These are phyloP conservation scores for Didymella keratinophila DNA, from an alignment of 2,329 filamentous ascomycete species.

Conservation along the genomic window DNA sequence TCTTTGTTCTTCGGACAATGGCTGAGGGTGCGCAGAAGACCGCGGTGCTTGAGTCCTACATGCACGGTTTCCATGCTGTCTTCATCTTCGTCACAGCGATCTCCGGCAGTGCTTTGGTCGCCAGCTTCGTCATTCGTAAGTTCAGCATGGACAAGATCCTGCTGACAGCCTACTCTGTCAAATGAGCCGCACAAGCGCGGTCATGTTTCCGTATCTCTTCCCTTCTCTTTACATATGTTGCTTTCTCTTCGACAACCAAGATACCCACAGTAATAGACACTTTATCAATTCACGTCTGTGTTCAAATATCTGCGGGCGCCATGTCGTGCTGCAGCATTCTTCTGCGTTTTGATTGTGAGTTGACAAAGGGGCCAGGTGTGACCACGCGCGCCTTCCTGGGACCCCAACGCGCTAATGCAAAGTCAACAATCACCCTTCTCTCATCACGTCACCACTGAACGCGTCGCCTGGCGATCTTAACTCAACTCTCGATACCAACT, in stretches of 20 bases:
- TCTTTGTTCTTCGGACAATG: constrained; percentile 35
- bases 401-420: neutral
- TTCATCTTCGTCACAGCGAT: constrained; percentile 36
- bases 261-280: neutral
- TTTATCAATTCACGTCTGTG: neutral
- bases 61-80: constrained; percentile 36
- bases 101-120: constrained; percentile 34
- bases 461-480: neutral
- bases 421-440: neutral
- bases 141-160: constrained; percentile 45
- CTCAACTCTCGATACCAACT: neutral
- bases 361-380: neutral
- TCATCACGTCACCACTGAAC: neutral
- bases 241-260: neutral
- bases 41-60: constrained; percentile 35
- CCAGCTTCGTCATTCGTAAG: constrained; percentile 39
- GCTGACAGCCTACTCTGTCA: constrained; percentile 31
- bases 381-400: neutral
- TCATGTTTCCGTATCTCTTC: neutral
- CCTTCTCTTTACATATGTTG: neutral
- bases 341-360: neutral
- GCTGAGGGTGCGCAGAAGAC: constrained; percentile 24
- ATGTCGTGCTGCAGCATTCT: neutral
- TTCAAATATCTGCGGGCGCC: neutral
- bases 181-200: constrained; percentile 11